Conservation (phyloP, 805 yeast genomes). For the Suhomyces sp. region DNA sequence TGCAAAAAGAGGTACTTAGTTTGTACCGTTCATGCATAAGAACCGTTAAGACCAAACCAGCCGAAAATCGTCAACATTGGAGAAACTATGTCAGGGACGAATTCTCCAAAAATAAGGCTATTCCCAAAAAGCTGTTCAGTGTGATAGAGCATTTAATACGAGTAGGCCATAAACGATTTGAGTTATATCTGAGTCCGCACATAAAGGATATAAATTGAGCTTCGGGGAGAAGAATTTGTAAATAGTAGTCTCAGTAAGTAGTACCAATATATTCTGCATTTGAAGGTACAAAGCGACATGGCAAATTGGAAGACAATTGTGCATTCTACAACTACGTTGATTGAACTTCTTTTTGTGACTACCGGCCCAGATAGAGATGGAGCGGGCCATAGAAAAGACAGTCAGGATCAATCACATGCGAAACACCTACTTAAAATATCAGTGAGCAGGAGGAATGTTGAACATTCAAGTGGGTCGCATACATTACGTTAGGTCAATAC, state of each 20-base stretch:
- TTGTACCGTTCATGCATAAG: conserved; percentile 51
- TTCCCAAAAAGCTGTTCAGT: conserved; percentile 76
- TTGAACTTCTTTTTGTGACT: no score
- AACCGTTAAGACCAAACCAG: conserved; percentile 45
- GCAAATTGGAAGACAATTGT: not conserved
- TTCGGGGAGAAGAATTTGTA: not conserved
- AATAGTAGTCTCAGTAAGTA: not conserved
- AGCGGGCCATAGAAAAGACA: not conserved
- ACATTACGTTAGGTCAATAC: not conserved
- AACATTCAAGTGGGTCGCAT: not conserved
- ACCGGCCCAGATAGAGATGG: not conserved
- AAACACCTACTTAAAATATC: not conserved
- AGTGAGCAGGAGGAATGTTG: not conserved
- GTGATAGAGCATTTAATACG: conserved; percentile 84
- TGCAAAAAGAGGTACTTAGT: conserved; percentile 46
- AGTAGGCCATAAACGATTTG: conserved; percentile 67
- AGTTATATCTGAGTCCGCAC: conserved; percentile 66
- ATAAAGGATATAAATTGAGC: conserved; percentile 59
- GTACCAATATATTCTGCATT: not conserved
- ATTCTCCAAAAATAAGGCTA: conserved; percentile 52
- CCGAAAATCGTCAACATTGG: conserved; percentile 43
- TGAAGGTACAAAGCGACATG: not conserved
- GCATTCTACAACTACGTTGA: no score
- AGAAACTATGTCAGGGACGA: conserved; percentile 51
- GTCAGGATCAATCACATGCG: not conserved